Evolutionary conservation across 2,329 filamentous ascomycete genomes (phyloP).

Genomic region (Polychaeton citri): DNA sequence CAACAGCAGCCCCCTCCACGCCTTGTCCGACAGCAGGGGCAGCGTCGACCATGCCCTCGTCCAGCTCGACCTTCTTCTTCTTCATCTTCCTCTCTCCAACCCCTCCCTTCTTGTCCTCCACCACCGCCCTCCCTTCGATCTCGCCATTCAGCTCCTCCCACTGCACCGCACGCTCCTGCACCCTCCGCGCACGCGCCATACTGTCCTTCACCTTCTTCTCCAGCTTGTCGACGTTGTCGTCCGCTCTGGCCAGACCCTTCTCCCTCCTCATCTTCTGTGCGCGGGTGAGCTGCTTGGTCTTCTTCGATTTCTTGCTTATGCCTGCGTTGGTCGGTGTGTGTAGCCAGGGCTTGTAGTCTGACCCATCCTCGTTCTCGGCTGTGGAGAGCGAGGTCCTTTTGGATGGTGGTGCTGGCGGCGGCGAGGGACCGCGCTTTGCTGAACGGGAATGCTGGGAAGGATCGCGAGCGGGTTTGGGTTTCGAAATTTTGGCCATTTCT

Average conservation of each 20-base stretch:
- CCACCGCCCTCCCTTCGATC: too few species aligned
- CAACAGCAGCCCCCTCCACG: background rate
- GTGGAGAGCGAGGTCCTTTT: background rate
- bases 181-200: conserved; percentile 31
- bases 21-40: background rate
- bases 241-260: conserved; percentile 42
- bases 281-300: conserved; percentile 39
- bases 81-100: too few species aligned
- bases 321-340: conserved; percentile 58
- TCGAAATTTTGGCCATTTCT: background rate
- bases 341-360: conserved; percentile 48
- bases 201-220: conserved; percentile 44
- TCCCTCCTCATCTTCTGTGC: conserved; percentile 41
- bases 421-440: background rate
- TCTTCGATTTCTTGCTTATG: conserved; percentile 50
- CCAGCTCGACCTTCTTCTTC: background rate
- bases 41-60: background rate
- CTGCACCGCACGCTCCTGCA: conserved; percentile 18
- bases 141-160: conserved; percentile 23
- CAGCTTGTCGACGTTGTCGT: conserved; percentile 39
- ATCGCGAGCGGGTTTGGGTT: too few species aligned
- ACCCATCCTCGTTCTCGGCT: background rate
- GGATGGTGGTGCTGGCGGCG: too few species aligned
- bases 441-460: background rate
- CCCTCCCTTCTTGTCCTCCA: too few species aligned